These are phyloP conservation scores for Scopulariopsis brevicaulis DNA, from an alignment of 2,329 filamentous ascomycete species.

Conservation along the genomic window DNA sequence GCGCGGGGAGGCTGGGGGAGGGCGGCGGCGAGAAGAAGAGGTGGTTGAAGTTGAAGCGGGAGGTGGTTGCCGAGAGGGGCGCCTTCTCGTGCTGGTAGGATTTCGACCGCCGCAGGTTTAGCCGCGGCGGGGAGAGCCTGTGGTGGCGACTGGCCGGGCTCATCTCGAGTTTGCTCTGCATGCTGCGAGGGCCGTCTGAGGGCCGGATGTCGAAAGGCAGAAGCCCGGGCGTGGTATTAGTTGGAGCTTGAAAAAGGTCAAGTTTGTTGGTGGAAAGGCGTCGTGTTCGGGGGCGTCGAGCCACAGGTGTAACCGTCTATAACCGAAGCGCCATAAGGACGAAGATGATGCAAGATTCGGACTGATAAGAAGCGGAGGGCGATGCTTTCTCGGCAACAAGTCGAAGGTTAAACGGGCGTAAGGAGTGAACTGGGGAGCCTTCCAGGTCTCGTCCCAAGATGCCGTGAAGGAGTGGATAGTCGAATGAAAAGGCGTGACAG, in stretches of 20 bases:
- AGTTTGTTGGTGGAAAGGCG: not conserved
- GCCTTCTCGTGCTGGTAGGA: conserved; percentile 43
- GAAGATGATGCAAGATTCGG: not conserved
- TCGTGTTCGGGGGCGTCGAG: not conserved
- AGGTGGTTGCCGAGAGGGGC: conserved; percentile 48
- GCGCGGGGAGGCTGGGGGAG: conserved; percentile 59
- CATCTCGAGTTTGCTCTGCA: conserved; percentile 35
- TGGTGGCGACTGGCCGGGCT: conserved; percentile 14
- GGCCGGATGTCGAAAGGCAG: not conserved
- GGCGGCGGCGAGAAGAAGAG: conserved; percentile 56
- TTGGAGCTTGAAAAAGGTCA: not conserved
- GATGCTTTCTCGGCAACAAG: not conserved
- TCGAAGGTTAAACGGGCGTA: not conserved
- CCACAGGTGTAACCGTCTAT: not conserved
- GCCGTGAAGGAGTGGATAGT: not conserved
- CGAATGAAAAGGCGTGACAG: not conserved
- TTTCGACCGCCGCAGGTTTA: conserved; percentile 47
- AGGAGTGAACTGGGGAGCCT: not conserved
- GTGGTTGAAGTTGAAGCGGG: conserved; percentile 55
- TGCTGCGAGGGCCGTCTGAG: conserved; percentile 12
- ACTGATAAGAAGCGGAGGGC: not conserved
- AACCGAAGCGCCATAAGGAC: not conserved
- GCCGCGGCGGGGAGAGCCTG: conserved; percentile 40
- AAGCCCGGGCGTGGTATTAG: not conserved
- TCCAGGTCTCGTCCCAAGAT: not conserved